A percentile compares a stretch with the other conserved stretches of the same genome.
Evolutionary conservation across 2,329 filamentous ascomycete species (phyloP).

Genomic region (Venturia asperata): DNA sequence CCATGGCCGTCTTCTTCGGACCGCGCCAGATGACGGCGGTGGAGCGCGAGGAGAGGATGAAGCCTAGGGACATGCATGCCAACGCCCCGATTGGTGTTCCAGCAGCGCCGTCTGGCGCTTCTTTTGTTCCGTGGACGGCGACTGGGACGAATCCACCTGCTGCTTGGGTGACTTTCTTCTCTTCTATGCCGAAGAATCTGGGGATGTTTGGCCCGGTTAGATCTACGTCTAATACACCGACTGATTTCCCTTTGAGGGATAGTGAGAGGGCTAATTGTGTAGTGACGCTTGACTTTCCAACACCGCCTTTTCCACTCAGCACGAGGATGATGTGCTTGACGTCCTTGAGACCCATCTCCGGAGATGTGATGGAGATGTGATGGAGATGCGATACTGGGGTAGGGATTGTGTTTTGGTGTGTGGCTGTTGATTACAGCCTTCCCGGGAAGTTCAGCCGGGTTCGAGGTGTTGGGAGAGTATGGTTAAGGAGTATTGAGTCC

Average conservation of each 20-base stretch:
- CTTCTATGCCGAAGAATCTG: conserved; percentile 84
- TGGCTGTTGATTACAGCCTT: background rate
- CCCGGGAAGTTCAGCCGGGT: background rate
- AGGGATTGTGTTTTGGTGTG: background rate
- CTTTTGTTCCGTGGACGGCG: conserved; percentile 58
- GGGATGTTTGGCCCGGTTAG: conserved; percentile 95
- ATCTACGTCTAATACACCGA: conserved; percentile 93
- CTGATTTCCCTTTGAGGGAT: conserved; percentile 74
- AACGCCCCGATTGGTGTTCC: conserved; percentile 52
- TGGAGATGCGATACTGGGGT: background rate
- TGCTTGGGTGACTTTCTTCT: conserved; percentile 82
- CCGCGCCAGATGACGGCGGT: conserved; percentile 97
- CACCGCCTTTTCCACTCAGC: conserved; percentile 94
- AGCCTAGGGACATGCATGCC: conserved; percentile 86
- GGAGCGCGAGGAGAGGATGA: conserved; percentile 72
- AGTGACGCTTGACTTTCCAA: conserved; percentile 96
- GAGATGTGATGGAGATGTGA: background rate
- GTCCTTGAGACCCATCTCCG: conserved; percentile 18
- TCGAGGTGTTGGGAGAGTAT: background rate
- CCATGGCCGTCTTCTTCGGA: conserved; percentile 98
- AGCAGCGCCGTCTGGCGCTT: conserved; percentile 24
- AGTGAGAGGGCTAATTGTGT: conserved; percentile 90
- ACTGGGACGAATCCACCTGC: conserved; percentile 91
- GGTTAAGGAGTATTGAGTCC: background rate
- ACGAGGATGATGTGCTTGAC: conserved; percentile 60